Base-by-base conservation (phyloP, 108 stramenopile genomes). In the Ochromonas danica region DNA sequence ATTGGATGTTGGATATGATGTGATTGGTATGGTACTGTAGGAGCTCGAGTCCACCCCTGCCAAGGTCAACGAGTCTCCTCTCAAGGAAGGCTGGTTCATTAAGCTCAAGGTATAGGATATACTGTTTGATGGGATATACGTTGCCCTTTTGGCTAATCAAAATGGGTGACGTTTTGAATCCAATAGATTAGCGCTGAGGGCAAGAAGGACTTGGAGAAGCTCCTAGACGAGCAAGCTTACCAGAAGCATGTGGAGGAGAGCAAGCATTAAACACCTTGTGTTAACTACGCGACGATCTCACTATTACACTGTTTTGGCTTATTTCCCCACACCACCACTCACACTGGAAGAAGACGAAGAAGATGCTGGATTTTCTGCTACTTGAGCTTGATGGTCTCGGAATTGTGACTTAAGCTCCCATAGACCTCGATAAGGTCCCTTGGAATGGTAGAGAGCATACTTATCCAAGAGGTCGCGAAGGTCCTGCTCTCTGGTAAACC, bases 1-100 rank as follows among this genome's bases (percentile, higher is more conserved):
- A 14, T 14, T 51, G 6, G 22, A 22, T 22, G 22, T 51, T 14
- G 45, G 22, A 14, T 51, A 51, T 14, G 6, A 51, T 22, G 22
- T 14, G 14, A 14, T 51, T 51, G 14, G 22, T 14, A 3, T 42
- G 10, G 36, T 75, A 10, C 6, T 75, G 22, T 31, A 90, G 27
- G 70, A 42, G 0, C 84, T 97, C 51, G 57, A 60, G 2, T 91
- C 91, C 78, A 88, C 86, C 22, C 96, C 96, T 30, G 95, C 81
- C 28, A 72, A 90, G 67, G 93, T 97, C 67, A 97, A 97, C 80
- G 80, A 80, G n/a, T 75, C 79, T 71, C 91, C 96, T 38, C 91
- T 94, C 86, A 80, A 61, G 38, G 83, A 88, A 41, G 96, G 89
- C 38, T 97, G 96, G 96, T 95, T 97, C 79, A 85, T 93, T 85